Percentiles rank a stretch among this genome's conserved stretches.
Conservation (phyloP, 2,329 filamentous ascomycete species). For the Stenocarpella maydis region DNA sequence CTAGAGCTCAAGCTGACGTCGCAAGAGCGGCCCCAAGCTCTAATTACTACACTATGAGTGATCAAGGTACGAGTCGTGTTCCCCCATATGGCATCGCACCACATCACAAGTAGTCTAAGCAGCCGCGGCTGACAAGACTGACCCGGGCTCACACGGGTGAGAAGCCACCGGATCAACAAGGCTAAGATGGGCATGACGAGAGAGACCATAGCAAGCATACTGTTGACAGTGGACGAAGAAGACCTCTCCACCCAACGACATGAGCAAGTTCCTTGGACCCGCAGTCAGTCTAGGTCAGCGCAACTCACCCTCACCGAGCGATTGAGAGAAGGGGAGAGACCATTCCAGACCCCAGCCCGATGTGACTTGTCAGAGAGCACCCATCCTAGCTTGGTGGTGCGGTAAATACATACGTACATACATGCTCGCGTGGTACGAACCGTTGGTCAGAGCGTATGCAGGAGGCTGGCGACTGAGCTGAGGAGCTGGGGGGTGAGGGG, state of each 20-base stretch:
- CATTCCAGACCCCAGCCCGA: slow-evolving; percentile 10
- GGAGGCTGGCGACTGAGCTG: slow-evolving; percentile 33
- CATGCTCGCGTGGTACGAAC: slow-evolving; percentile 22
- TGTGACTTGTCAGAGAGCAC: slow-evolving; percentile 29
- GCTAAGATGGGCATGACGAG: not conserved
- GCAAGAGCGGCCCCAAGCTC: not conserved
- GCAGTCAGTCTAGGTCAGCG: too few relatives aligned
- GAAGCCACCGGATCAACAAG: not conserved
- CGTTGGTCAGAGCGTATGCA: slow-evolving; percentile 41
- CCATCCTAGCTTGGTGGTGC: not conserved
- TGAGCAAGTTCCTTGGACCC: too few relatives aligned
- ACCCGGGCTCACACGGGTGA: not conserved
- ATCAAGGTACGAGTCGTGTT: not conserved
- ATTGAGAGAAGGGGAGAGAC: not conserved
- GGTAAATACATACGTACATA: not conserved
- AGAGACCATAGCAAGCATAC: not conserved
- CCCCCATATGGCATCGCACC: not conserved
- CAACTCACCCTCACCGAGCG: not conserved
- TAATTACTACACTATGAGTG: not conserved
- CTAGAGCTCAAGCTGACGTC: not conserved
- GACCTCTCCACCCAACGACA: too few relatives aligned
- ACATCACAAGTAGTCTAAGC: not conserved
- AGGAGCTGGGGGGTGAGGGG: slow-evolving; percentile 27
- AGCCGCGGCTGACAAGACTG: not conserved
- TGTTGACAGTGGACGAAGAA: slow-evolving; percentile 5